Conservation (phyloP, 2,329 filamentous ascomycete genomes). For the Calonectria ilicicola region DNA sequence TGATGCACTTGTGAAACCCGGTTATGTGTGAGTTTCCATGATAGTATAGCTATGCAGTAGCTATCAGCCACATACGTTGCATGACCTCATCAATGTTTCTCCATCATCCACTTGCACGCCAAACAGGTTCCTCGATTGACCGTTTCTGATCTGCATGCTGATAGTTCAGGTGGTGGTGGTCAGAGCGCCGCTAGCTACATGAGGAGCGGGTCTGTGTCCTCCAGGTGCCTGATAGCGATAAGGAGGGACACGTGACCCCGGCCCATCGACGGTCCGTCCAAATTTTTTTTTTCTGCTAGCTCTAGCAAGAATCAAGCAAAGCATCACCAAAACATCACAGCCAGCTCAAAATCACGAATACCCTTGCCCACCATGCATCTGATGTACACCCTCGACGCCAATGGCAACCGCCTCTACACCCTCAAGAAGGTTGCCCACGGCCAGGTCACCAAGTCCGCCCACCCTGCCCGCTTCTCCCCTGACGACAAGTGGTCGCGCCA, state of each 20-base stretch:
- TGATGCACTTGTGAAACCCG: not conserved
- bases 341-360: conserved; percentile 8
- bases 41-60: too few relatives aligned
- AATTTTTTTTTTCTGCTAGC: conserved; percentile 28
- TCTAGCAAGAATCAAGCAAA: conserved; percentile 23
- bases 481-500: conserved; percentile 99
- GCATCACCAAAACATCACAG: conserved; percentile 16
- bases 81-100: too few relatives aligned
- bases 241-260: conserved; percentile 19
- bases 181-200: not conserved
- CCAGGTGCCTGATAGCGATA: conserved; percentile 23
- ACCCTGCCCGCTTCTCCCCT: conserved; percentile 95
- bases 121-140: not conserved
- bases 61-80: too few relatives aligned
- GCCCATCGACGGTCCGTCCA: conserved; percentile 1
- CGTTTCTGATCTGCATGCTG: not conserved
- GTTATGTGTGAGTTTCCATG: too few relatives aligned
- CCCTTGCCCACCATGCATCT: conserved; percentile 63
- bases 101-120: too few relatives aligned
- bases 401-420: conserved; percentile 93
- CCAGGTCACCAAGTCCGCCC: conserved; percentile 93
- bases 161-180: not conserved
- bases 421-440: conserved; percentile 89
- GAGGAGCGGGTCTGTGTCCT: not conserved
- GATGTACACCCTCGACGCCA: conserved; percentile 85